Percentiles rank a stretch among this genome's conserved stretches.
These are phyloP conservation scores for Emmonsiellopsis sp. DNA, from an alignment of 2,329 filamentous ascomycete species.

Conservation along the genomic window DNA sequence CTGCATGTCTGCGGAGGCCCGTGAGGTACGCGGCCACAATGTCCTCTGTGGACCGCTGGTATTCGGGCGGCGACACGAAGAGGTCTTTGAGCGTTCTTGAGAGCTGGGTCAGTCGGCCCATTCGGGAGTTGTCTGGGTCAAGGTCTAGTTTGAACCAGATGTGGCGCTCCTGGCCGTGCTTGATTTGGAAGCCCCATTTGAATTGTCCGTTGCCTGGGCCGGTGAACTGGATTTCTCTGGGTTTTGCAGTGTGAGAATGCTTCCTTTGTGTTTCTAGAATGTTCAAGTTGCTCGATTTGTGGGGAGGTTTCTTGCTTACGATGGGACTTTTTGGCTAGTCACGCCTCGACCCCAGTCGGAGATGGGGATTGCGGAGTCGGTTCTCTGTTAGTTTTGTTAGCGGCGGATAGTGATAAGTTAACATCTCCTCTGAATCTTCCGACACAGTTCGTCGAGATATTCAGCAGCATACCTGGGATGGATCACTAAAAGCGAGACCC, in stretches of 20 bases:
- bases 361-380: neutral
- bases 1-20: constrained; percentile 1
- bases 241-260: neutral
- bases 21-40: constrained; percentile 2
- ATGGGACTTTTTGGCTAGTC: constrained; percentile 4
- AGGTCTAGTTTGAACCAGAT: constrained; percentile 4
- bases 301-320: neutral
- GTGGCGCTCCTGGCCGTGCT: constrained; percentile 1
- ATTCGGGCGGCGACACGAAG: constrained; percentile 2
- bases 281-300: too few species aligned
- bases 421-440: neutral
- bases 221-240: constrained; percentile 1
- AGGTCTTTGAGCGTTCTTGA: constrained; percentile 1
- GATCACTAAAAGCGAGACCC: constrained; percentile 1
- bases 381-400: neutral
- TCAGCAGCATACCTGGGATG: constrained; percentile 1
- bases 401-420: neutral
- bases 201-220: constrained; percentile 1
- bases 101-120: constrained; percentile 1
- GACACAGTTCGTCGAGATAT: neutral
- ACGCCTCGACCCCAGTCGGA: constrained; percentile 3
- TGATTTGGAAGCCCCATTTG: constrained; percentile 3
- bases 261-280: neutral
- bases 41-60: constrained; percentile 1
- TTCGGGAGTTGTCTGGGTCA: neutral